Base-by-base conservation (phyloP, 2,329 filamentous ascomycete species). In the Neurospora crassa region DNA sequence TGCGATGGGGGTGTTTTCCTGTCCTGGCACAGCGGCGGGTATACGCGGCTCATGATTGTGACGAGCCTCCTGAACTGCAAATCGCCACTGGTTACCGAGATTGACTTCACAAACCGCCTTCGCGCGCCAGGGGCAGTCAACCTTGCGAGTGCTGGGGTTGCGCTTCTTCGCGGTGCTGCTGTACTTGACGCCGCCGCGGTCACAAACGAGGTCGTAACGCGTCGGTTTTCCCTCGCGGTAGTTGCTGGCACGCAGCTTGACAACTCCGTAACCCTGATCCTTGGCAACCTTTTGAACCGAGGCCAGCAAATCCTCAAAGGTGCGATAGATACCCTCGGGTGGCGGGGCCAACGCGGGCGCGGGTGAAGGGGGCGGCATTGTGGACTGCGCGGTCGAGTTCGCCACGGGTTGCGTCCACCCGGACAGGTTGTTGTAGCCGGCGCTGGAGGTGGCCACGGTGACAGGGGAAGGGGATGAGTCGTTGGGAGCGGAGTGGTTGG, bases 31-130 rank as follows among this genome's bases (percentile, higher is more conserved):
- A 43, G 84, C 85, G 20, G 86, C 84, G 10, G 86, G 83, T 68
- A 87, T 80, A 72, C 87, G 85, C 41, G 87, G 85, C 75, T 89
- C 87, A 77, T 89, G 87, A 78, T 89, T 89, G 77, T 89, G 87
- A 16, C 86, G 82, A n/a, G 83, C 78, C 71, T 88, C 86, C 72
- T 89, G 87, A 12, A 89, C 84, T 8, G 85, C 85, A 73, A 89
- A 89, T n/a, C 87, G 86, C 87, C 87, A 89, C 78, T 89, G 87
- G 73, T 89, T 88, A 59, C 85, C 85, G 12, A 89, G 81, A 77
- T 88, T 87, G 7, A 89, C 87, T 76, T 89, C 87, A 73, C 87
- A 89, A 29, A 89, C 87, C 34, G 87, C 87, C 80, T 89, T 89
- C 70, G 87, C 87, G 69, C 87, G 85, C 81, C 88, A 89, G 12